Evolutionary conservation across 2,329 filamentous ascomycete species (phyloP), one percentile per base, ranked within the genome.

Genomic region (Fusarium fracticaudum): DNA sequence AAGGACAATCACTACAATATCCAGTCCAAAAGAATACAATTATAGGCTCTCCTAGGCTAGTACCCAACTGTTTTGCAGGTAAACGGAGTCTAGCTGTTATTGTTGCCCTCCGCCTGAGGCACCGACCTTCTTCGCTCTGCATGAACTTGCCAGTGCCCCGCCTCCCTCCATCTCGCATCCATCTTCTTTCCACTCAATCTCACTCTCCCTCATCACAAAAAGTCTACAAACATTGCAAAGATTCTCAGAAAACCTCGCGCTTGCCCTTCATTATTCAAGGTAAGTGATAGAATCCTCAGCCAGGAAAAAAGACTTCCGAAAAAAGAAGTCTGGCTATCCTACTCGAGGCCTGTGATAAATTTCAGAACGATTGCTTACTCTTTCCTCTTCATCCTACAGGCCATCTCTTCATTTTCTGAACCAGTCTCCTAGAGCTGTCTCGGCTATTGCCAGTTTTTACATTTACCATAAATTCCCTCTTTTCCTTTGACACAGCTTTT

Each of bases 41-140:
- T 8, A 20, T 24, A 20, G 9, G 13, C 5, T 26, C 7, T 7
- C 2, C 1, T 14, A 53, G n/a, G 3, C 31, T 12, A 26, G 9
- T 6, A 8, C n/a, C 10, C 10, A 26, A 2, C 7, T 20, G 1
- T 6, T 14, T 9, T 37, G 50, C 3, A 50, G 11, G 47, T 50
- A 11, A 13, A 9, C 5, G 12, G 10, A 35, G 31, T 20, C 31
- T 15, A 37, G 18, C 31, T 12, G 31, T 53, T 53, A 20, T 53
- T 53, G 50, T 53, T 15, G 17, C 50, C n/a, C 50, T 37, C 50
- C n/a, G 31, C 50, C 50, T 53, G 9, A 53, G 50, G 50, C 50
- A 37, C n/a, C 31, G 50, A 22, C 50, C 50, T 17, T 53, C 31
- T 18, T 53, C 17, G n/a, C 50, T 53, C 50, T 20, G n/a, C 50